phyloP scores from a whole-genome alignment of 306 rosid genomes.

The Castanea sativa region DNA sequence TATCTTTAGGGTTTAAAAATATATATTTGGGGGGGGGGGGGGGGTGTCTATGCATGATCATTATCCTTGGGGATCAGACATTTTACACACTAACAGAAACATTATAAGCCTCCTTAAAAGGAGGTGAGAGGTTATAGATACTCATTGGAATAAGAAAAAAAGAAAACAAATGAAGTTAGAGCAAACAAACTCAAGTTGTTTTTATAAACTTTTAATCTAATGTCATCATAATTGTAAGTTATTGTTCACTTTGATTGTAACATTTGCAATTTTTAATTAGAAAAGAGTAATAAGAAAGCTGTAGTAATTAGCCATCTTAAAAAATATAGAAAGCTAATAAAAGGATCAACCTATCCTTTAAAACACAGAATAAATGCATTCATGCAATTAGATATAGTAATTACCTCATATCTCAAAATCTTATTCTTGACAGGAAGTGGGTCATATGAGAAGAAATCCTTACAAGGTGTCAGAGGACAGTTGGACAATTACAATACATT shows the following conservation, averaged over 20 bases:
- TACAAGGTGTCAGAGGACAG: constrained; percentile 22
- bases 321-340: neutral
- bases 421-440: constrained; percentile 29
- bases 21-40: neutral
- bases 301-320: neutral
- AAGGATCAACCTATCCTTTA: neutral
- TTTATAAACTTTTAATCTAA: neutral
- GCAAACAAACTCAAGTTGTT: neutral
- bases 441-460: constrained; percentile 38
- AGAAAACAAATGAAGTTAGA: neutral
- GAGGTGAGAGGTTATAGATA: neutral
- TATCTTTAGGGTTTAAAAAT: neutral
- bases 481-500: constrained; percentile 36
- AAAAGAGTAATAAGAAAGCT: constrained; percentile 5
- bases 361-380: neutral
- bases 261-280: constrained; percentile 14
- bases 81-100: too few relatives aligned
- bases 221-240: constrained; percentile 9
- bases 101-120: too few relatives aligned
- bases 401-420: constrained; percentile 49
- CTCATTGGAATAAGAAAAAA: neutral
- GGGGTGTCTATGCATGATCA: neutral
- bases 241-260: neutral
- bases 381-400: constrained; percentile 6
- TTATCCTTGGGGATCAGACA: too few relatives aligned